Conservation (phyloP, 345 rosid species). For the Punica granatum region DNA sequence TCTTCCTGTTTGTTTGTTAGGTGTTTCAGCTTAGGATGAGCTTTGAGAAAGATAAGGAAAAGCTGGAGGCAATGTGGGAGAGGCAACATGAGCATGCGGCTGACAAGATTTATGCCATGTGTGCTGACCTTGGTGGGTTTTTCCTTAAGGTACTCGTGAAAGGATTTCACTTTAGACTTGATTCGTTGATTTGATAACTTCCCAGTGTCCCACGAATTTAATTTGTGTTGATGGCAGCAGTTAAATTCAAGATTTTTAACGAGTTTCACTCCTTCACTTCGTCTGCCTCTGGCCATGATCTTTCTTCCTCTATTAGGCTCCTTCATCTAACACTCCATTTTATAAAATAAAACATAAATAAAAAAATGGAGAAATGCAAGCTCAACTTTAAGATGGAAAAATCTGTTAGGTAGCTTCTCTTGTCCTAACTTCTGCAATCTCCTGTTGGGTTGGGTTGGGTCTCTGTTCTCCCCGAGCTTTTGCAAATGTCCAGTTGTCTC, state of each 20-base stretch:
- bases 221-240: background rate
- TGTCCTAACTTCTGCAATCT: background rate
- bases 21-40: slow-evolving; percentile 67
- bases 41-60: slow-evolving; percentile 64
- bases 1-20: slow-evolving; percentile 24
- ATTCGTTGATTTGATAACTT: background rate
- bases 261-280: background rate
- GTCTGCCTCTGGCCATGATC: background rate
- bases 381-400: background rate
- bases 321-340: background rate
- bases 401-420: background rate
- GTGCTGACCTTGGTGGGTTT: slow-evolving; percentile 90
- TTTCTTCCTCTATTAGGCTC: background rate
- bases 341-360: too few relatives aligned
- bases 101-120: slow-evolving; percentile 67
- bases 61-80: slow-evolving; percentile 88
- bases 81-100: slow-evolving; percentile 87
- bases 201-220: background rate
- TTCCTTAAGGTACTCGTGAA: slow-evolving; percentile 63
- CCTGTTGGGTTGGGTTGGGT: background rate
- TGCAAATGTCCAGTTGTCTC: too few relatives aligned
- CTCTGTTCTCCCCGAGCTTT: too few relatives aligned
- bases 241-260: background rate
- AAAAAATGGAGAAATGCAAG: background rate
- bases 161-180: slow-evolving; percentile 3